Evolutionary conservation across 495 filamentous ascomycete genomes (phyloP).

Genomic region (Rostrohypoxylon terebratum): DNA sequence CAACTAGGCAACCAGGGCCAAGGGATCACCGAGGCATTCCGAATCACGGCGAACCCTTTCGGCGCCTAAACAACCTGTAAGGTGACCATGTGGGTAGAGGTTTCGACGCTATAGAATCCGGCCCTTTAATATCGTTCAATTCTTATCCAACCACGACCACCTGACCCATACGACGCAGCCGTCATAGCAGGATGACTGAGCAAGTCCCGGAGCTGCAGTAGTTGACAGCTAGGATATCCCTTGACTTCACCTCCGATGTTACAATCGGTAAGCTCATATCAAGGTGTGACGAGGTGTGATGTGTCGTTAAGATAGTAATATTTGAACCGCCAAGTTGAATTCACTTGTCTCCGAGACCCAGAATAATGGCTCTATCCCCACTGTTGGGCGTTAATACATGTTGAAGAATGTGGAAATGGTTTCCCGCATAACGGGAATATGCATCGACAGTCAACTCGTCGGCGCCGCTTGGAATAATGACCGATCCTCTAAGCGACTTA

Average conservation of each 20-base stretch:
- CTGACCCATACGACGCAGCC: background rate
- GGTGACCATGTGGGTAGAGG: slow-evolving; percentile 11
- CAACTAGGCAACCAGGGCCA: background rate
- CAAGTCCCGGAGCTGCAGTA: background rate
- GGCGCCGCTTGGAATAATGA: background rate
- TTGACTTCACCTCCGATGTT: slow-evolving; percentile 6
- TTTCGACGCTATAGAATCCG: background rate
- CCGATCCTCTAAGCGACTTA: background rate
- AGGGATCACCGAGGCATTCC: background rate
- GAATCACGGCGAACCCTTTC: background rate
- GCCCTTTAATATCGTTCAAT: background rate
- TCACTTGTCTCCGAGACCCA: background rate
- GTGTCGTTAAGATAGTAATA: background rate
- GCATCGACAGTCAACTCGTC: background rate
- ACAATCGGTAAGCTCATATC: slow-evolving; percentile 4
- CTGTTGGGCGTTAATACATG: slow-evolving; percentile 21
- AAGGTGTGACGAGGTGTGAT: slow-evolving; percentile 12
- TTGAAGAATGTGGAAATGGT: background rate
- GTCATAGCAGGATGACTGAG: background rate
- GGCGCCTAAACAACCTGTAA: background rate
- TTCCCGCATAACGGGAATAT: slow-evolving; percentile 11
- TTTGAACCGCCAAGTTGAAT: slow-evolving; percentile 9
- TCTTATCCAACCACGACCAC: background rate
- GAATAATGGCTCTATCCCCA: slow-evolving; percentile 14
- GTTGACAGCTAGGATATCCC: background rate